phyloP scores from a whole-genome alignment of 805 yeast genomes.

The Blastobotrys attinorum region DNA sequence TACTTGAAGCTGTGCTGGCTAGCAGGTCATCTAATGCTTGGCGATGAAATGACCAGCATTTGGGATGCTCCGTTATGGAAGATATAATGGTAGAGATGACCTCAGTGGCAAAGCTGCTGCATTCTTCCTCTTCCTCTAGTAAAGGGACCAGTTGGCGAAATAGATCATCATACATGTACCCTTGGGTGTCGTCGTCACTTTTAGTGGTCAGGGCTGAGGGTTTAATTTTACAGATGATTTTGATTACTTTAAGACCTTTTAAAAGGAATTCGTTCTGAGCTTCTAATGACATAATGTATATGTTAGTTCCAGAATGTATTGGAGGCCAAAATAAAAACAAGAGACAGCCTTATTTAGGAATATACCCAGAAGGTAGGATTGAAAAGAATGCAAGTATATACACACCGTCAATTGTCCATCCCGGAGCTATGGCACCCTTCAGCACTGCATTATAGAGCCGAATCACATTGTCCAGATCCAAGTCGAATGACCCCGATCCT shows the following conservation, averaged over 20 bases:
- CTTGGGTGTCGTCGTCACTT: background rate
- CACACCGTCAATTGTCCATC: background rate
- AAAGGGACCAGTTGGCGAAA: background rate
- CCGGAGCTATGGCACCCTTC: background rate
- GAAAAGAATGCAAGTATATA: too few relatives aligned
- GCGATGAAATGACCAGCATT: too few relatives aligned
- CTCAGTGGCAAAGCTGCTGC: too few relatives aligned
- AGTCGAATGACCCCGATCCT: background rate
- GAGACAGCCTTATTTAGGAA: too few relatives aligned
- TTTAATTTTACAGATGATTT: background rate
- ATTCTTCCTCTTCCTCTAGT: background rate
- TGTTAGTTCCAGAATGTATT: too few relatives aligned
- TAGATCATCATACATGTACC: background rate
- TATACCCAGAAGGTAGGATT: too few relatives aligned
- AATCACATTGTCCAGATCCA: background rate
- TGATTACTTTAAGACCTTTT: background rate
- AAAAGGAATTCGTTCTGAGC: background rate
- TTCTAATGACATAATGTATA: too few relatives aligned
- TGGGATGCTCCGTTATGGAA: too few relatives aligned
- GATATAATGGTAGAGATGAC: too few relatives aligned
- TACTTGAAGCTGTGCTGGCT: too few relatives aligned
- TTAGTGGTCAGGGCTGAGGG: background rate
- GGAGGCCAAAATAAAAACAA: too few relatives aligned
- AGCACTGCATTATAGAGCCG: background rate
- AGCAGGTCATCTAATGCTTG: too few relatives aligned